Percentiles rank a stretch among this genome's conserved stretches.
These are phyloP conservation scores for Cyberlindnera samutprakarnensis DNA, from an alignment of 805 yeast species.

Conservation along the genomic window DNA sequence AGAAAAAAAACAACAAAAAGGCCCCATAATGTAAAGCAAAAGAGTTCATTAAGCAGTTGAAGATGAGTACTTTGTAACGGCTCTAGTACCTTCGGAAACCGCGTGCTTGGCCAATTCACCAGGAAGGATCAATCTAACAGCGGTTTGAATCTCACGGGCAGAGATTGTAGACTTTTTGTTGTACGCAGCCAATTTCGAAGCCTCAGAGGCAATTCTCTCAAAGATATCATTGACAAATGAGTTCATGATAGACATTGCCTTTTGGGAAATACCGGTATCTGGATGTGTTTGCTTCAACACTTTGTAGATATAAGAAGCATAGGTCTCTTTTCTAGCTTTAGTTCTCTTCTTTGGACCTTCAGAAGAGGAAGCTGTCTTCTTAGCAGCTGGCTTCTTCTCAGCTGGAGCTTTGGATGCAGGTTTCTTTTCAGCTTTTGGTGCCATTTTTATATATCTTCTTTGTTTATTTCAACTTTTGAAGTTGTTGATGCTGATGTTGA, in stretches of 20 bases:
- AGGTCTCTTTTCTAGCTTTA: conserved; percentile 95
- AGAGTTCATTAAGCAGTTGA: conserved; percentile 28
- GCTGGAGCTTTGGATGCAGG: conserved; percentile 96
- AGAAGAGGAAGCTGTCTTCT: conserved; percentile 78
- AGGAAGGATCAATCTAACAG: conserved; percentile 95
- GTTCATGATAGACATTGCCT: conserved; percentile 98
- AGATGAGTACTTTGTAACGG: conserved; percentile 93
- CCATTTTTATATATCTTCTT: too few species aligned
- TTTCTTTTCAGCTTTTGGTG: conserved; percentile 50
- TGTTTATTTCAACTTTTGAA: conserved; percentile 34
- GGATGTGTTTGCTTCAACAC: conserved; percentile 98
- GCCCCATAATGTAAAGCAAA: conserved; percentile 3
- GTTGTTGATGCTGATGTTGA: too few species aligned
- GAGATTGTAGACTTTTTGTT: conserved; percentile 97
- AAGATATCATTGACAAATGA: conserved; percentile 96
- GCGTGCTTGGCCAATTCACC: conserved; percentile 99
- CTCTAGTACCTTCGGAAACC: conserved; percentile 97
- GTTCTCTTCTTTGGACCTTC: conserved; percentile 84
- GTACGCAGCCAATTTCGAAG: conserved; percentile 97
- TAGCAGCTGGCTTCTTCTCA: conserved; percentile 87
- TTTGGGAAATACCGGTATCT: conserved; percentile 98
- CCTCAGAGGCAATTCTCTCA: conserved; percentile 97
- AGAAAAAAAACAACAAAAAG: neutral
- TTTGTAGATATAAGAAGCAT: conserved; percentile 96
- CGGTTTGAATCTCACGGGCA: conserved; percentile 98